Evolutionary conservation across 306 rosid species (phyloP).

Genomic region (Elaeagnus macrophylla): DNA sequence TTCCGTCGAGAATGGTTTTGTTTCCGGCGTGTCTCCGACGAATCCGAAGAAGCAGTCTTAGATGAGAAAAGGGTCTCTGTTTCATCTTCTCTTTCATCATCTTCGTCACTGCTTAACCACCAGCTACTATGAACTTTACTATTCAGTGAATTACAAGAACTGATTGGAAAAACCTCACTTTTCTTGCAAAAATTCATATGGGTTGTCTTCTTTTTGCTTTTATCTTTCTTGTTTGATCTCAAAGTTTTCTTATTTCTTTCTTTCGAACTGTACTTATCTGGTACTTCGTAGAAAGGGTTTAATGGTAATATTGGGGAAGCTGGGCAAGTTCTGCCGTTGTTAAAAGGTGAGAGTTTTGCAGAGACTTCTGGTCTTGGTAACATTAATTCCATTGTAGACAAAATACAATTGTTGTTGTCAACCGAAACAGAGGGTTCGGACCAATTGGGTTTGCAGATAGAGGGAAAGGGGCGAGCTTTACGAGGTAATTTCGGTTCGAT

Average conservation of each 20-base stretch:
- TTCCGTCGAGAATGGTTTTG: slow-evolving; percentile 17
- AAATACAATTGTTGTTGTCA: slow-evolving; percentile 14
- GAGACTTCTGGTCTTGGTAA: slow-evolving; percentile 45
- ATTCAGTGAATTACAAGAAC: slow-evolving; percentile 34
- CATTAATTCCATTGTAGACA: slow-evolving; percentile 30
- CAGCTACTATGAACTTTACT: slow-evolving; percentile 37
- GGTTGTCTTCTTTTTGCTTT: slow-evolving; percentile 25
- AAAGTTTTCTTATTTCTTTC: slow-evolving; percentile 9
- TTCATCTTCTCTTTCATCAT: slow-evolving; percentile 46
- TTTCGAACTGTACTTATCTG: slow-evolving; percentile 5
- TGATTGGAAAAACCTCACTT: slow-evolving; percentile 36
- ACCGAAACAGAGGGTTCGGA: slow-evolving; percentile 18
- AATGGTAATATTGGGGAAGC: slow-evolving; percentile 31
- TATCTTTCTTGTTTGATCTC: slow-evolving; percentile 19
- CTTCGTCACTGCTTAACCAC: slow-evolving; percentile 78
- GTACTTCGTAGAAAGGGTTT: slow-evolving; percentile 31
- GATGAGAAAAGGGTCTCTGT: slow-evolving; percentile 78
- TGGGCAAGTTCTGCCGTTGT: slow-evolving; percentile 18
- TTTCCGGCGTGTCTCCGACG: slow-evolving; percentile 41
- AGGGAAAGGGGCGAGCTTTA: slow-evolving; percentile 26
- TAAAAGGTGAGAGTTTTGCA: slow-evolving; percentile 33
- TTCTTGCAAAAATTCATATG: slow-evolving; percentile 26
- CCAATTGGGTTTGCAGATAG: slow-evolving; percentile 37
- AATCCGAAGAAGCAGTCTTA: slow-evolving; percentile 59
- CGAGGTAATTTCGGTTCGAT: slow-evolving; percentile 21